A percentile compares a stretch with the other conserved stretches of the same genome.
phyloP scores from a whole-genome alignment of 441 rosid species.

The Bocquillonia castaneifolia region DNA sequence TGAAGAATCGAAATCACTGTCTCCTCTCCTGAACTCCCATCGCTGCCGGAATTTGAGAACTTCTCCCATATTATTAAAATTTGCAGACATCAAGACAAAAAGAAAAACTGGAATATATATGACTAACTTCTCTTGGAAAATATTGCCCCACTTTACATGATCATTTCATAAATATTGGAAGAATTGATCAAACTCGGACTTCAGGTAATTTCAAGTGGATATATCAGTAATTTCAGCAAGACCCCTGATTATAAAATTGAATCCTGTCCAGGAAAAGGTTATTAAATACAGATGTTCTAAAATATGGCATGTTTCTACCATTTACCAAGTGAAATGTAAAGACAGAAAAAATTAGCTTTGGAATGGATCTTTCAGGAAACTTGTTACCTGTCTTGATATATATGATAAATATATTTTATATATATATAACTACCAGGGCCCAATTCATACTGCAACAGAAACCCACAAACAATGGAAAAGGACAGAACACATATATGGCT shows the following conservation, averaged over 20 bases:
- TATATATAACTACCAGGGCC: background rate
- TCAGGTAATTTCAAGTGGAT: constrained; percentile 7
- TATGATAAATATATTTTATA: too few species aligned
- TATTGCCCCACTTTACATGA: background rate
- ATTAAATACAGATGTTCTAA: background rate
- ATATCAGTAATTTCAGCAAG: background rate
- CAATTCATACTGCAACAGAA: background rate
- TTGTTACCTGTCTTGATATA: background rate
- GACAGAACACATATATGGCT: constrained; percentile 4
- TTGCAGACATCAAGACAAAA: constrained; percentile 21
- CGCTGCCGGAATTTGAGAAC: constrained; percentile 42
- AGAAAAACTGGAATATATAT: too few species aligned
- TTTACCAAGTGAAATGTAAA: background rate
- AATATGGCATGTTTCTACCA: background rate
- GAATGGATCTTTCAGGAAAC: too few species aligned
- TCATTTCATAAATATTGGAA: background rate
- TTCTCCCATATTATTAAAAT: constrained; percentile 25
- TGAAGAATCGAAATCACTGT: constrained; percentile 39
- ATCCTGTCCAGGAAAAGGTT: constrained; percentile 14
- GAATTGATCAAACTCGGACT: background rate
- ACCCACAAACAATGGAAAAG: background rate
- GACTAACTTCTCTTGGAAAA: constrained; percentile 1
- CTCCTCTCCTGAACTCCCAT: constrained; percentile 49
- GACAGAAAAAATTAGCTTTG: background rate
- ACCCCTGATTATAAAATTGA: background rate